Percentiles rank a stretch among this genome's conserved stretches.
These are phyloP conservation scores for Penicillium tannophilum DNA, from an alignment of 495 filamentous ascomycete species.

Conservation along the genomic window DNA sequence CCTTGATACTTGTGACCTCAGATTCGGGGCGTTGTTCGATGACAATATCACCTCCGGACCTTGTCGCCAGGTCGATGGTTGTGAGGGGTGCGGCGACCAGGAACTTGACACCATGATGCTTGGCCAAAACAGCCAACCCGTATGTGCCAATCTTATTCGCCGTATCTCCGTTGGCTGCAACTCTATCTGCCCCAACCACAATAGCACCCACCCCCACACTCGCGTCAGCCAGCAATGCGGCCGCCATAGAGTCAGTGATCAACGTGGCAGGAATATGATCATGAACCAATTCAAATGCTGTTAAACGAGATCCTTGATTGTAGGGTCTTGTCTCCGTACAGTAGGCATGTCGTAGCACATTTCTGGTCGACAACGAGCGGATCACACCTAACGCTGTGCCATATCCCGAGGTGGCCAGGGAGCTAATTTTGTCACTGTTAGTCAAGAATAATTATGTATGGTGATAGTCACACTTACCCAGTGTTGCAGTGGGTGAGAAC, in stretches of 20 bases:
- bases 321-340: slow-evolving; percentile 98
- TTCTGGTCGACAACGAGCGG: slow-evolving; percentile 70
- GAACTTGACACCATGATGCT: slow-evolving; percentile 87
- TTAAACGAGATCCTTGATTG: slow-evolving; percentile 94
- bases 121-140: slow-evolving; percentile 79
- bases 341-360: slow-evolving; percentile 74
- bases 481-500: slow-evolving; percentile 98
- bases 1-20: slow-evolving; percentile 81
- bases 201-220: slow-evolving; percentile 72
- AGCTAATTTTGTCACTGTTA: slow-evolving; percentile 48
- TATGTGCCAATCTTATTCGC: slow-evolving; percentile 99
- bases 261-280: slow-evolving; percentile 91
- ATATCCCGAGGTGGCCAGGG: slow-evolving; percentile 93
- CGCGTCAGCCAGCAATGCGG: slow-evolving; percentile 69
- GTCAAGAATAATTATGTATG: slow-evolving; percentile 2
- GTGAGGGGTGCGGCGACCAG: slow-evolving; percentile 93
- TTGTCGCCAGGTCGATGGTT: slow-evolving; percentile 84
- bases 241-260: slow-evolving; percentile 97
- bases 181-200: slow-evolving; percentile 91
- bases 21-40: slow-evolving; percentile 82
- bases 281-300: slow-evolving; percentile 92
- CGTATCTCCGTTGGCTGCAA: slow-evolving; percentile 95
- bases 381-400: slow-evolving; percentile 95
- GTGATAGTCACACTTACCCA: slow-evolving; percentile 57
- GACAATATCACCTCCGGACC: slow-evolving; percentile 71